Conservation (phyloP, 192 early-diverging fungal species). For the Rhizoclosmatium globosum region DNA sequence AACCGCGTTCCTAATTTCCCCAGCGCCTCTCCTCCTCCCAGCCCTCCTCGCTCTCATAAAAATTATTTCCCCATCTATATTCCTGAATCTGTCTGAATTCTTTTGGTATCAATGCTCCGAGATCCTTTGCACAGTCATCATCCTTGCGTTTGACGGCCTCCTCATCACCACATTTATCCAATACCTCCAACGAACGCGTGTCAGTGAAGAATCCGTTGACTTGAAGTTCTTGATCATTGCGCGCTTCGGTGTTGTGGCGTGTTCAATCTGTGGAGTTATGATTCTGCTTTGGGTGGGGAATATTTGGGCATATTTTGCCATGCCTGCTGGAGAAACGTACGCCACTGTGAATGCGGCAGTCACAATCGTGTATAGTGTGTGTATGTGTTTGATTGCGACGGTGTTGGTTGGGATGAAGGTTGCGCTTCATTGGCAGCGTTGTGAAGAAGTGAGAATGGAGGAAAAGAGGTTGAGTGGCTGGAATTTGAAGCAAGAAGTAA, state of each 20-base stretch:
- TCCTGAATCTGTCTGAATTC: neutral
- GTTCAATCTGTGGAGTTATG: neutral
- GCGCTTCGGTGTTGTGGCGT: neutral
- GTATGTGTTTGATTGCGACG: neutral
- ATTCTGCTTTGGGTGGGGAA: neutral
- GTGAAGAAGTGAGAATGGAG: too few relatives aligned
- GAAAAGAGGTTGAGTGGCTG: too few relatives aligned
- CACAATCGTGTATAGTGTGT: neutral
- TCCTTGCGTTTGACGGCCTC: neutral
- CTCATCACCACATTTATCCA: neutral
- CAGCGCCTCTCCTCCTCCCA: too few relatives aligned
- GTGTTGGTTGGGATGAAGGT: neutral
- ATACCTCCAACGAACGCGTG: neutral
- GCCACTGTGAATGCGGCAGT: neutral
- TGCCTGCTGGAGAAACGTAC: neutral
- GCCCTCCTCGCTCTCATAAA: too few relatives aligned
- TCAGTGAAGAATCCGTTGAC: neutral
- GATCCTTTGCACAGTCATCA: neutral
- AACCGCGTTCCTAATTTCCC: too few relatives aligned
- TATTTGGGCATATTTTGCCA: neutral
- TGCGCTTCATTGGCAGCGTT: neutral
- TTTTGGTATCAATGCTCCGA: conserved; percentile 9
- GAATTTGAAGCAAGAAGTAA: too few relatives aligned
- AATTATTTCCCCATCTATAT: too few relatives aligned
- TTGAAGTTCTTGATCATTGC: conserved; percentile 1